Conservation (phyloP, 1,284 basidiomycete species). For the Ceratobasidium sp. region DNA sequence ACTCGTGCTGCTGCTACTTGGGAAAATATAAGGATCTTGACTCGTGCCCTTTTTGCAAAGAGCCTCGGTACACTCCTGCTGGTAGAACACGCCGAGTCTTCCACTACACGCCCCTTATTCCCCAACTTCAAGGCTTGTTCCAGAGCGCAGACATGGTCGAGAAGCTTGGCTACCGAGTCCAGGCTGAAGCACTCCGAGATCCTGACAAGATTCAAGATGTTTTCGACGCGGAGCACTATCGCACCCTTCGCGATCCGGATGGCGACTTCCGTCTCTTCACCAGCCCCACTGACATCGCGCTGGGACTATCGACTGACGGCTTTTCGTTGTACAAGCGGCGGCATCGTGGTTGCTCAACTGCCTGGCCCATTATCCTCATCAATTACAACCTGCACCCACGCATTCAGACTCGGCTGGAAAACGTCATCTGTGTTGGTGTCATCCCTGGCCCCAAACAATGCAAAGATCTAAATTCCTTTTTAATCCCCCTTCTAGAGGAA, state of each 20-base stretch:
- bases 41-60: slow-evolving; percentile 45
- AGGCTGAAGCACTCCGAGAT: slow-evolving; percentile 47
- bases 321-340: slow-evolving; percentile 59
- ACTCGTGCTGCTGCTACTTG: slow-evolving; percentile 27
- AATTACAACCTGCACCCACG: slow-evolving; percentile 13
- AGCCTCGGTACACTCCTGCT: slow-evolving; percentile 25
- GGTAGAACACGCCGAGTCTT: slow-evolving; percentile 24
- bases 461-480: slow-evolving; percentile 48
- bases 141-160: not conserved
- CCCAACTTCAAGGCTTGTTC: slow-evolving; percentile 36
- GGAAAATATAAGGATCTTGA: slow-evolving; percentile 27
- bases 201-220: slow-evolving; percentile 35
- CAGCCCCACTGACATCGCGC: slow-evolving; percentile 54
- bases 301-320: slow-evolving; percentile 58
- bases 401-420: slow-evolving; percentile 30
- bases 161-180: not conserved
- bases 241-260: slow-evolving; percentile 8
- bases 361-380: slow-evolving; percentile 48
- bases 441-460: slow-evolving; percentile 46
- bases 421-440: slow-evolving; percentile 47
- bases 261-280: slow-evolving; percentile 53
- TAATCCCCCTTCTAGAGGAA: slow-evolving; percentile 44
- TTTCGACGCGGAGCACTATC: slow-evolving; percentile 19
- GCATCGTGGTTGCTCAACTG: slow-evolving; percentile 53
- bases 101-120: slow-evolving; percentile 47